phyloP scores from a whole-genome alignment of 192 early-diverging fungal species.

The Blastocladiella britannica region DNA sequence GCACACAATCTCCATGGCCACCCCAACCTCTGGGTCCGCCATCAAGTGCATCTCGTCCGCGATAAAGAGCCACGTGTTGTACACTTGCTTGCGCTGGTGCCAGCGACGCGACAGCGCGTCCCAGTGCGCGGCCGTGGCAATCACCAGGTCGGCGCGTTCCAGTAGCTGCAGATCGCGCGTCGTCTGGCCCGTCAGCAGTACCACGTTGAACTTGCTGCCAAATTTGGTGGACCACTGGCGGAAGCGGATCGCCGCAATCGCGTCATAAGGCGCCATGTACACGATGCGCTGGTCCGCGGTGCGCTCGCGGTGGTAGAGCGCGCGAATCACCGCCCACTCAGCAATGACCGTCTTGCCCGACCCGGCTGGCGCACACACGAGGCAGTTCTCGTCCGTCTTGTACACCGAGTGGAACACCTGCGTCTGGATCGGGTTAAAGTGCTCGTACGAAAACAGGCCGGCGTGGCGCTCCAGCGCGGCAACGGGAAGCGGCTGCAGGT shows the following conservation, averaged over 20 bases:
- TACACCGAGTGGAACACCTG: conserved; percentile 85
- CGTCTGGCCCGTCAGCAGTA: conserved; percentile 69
- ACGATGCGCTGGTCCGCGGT: conserved; percentile 37
- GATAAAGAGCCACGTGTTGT: conserved; percentile 69
- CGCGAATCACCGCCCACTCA: conserved; percentile 78
- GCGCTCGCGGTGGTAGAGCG: conserved; percentile 31
- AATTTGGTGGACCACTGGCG: conserved; percentile 70
- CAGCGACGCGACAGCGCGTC: conserved; percentile 84
- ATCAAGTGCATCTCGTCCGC: conserved; percentile 89
- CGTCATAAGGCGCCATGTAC: conserved; percentile 78
- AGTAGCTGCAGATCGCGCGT: conserved; percentile 72
- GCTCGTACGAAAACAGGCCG: conserved; percentile 15
- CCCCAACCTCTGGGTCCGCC: background rate
- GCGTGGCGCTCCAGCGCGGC: conserved; percentile 36
- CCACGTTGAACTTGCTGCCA: conserved; percentile 49
- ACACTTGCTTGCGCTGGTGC: conserved; percentile 86
- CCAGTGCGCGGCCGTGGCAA: conserved; percentile 80
- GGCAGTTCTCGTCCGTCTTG: conserved; percentile 63
- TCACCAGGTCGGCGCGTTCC: conserved; percentile 78
- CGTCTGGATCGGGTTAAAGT: conserved; percentile 91
- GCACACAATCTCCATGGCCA: conserved; percentile 32
- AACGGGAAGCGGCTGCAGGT: conserved; percentile 74
- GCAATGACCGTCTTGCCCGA: conserved; percentile 88
- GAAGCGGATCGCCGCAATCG: conserved; percentile 52
- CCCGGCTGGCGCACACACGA: conserved; percentile 81